These are phyloP conservation scores for Aegilops sharonensis DNA, from an alignment of 176 grass and related monocot species.

Conservation along the genomic window DNA sequence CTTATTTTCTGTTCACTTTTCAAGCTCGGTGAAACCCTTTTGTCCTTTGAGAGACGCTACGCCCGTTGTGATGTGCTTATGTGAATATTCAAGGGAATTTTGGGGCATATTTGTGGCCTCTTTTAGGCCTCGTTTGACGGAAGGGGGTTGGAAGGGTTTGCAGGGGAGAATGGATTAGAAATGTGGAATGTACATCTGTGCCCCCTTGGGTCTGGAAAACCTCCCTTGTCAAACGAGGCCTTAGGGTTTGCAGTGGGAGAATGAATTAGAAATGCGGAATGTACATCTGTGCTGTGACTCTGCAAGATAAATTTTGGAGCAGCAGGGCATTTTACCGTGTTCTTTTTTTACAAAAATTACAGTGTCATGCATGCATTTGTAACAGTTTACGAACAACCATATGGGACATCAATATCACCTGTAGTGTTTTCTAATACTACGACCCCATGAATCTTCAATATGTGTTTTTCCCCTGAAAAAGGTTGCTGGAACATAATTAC, in stretches of 20 bases:
- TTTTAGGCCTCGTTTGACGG: too few species aligned
- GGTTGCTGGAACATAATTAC: background rate
- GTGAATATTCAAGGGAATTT: background rate
- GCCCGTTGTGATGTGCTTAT: background rate
- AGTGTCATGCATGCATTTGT: background rate
- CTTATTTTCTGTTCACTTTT: background rate
- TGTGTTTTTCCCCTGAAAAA: background rate
- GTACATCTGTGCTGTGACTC: background rate
- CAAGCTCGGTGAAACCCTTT: background rate
- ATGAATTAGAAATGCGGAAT: background rate
- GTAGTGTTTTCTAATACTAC: background rate
- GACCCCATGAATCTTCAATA: background rate
- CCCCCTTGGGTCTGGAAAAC: too few species aligned
- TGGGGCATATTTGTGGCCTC: background rate
- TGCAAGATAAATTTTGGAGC: background rate
- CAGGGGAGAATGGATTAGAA: background rate
- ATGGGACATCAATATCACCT: background rate
- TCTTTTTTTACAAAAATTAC: background rate
- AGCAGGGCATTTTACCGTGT: background rate
- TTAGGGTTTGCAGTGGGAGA: background rate
- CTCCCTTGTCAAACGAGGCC: too few species aligned
- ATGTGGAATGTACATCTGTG: background rate
- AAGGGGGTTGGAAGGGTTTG: background rate
- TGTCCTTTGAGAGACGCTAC: background rate
- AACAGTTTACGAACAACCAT: background rate